These are phyloP conservation scores for Spiraea crenata DNA, from an alignment of 331 rosid genomes.

Conservation along the genomic window DNA sequence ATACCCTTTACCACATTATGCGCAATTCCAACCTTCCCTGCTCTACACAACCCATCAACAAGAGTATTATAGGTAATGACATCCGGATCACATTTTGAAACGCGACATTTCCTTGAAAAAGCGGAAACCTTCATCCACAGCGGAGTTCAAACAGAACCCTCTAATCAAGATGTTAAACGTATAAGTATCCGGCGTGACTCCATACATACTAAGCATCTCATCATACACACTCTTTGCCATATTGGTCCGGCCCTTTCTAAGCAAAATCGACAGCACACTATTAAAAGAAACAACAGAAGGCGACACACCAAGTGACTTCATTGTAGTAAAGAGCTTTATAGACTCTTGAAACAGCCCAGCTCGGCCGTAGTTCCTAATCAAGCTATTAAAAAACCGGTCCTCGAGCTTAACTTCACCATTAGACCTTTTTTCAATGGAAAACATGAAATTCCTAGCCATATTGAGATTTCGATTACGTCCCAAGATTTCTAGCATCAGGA, in stretches of 20 bases:
- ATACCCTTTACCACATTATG: constrained; percentile 66
- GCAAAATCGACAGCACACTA: constrained; percentile 49
- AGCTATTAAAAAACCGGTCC: constrained; percentile 62
- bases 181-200: constrained; percentile 55
- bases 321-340: constrained; percentile 49
- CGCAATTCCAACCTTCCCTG: constrained; percentile 58
- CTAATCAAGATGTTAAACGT: constrained; percentile 70
- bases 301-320: constrained; percentile 55
- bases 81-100: constrained; percentile 55
- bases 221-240: constrained; percentile 56
- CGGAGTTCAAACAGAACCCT: constrained; percentile 66
- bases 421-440: constrained; percentile 62
- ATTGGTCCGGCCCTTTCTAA: constrained; percentile 61
- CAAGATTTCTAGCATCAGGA: constrained; percentile 50
- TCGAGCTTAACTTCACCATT: constrained; percentile 57
- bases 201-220: constrained; percentile 67
- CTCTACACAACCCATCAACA: constrained; percentile 82
- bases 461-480: constrained; percentile 57
- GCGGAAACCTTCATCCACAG: constrained; percentile 64
- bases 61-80: constrained; percentile 67
- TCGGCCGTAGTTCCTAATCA: constrained; percentile 56
- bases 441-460: constrained; percentile 59
- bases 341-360: constrained; percentile 76
- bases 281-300: constrained; percentile 65
- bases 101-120: constrained; percentile 54